These are phyloP conservation scores for Stereum hirsutum DNA, from an alignment of 1,284 basidiomycete species.

Conservation along the genomic window DNA sequence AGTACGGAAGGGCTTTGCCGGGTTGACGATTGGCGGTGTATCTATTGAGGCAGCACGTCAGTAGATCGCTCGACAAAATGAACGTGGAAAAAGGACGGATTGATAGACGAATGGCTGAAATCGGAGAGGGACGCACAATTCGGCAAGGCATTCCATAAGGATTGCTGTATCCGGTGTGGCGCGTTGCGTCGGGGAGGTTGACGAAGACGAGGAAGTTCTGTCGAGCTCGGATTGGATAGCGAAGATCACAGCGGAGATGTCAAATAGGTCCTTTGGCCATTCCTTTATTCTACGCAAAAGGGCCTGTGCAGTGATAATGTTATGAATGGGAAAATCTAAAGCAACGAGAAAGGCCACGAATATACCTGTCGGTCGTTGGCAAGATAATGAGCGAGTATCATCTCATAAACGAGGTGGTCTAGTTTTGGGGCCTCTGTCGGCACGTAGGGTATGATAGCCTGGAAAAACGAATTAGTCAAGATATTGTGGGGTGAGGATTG, in stretches of 20 bases:
- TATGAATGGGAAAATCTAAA: neutral
- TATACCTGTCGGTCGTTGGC: constrained; percentile 72
- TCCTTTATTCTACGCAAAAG: constrained; percentile 73
- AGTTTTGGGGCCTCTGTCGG: constrained; percentile 80
- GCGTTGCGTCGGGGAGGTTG: constrained; percentile 20
- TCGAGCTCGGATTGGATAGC: constrained; percentile 83
- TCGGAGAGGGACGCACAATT: constrained; percentile 50
- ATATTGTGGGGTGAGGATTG: neutral
- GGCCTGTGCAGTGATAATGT: constrained; percentile 32
- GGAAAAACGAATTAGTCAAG: constrained; percentile 1
- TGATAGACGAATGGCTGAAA: neutral
- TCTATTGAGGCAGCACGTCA: too few species aligned
- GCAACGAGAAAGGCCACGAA: constrained; percentile 13
- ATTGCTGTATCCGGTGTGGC: constrained; percentile 34
- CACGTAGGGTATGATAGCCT: constrained; percentile 86
- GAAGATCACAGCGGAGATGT: constrained; percentile 78
- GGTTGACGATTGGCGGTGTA: constrained; percentile 86
- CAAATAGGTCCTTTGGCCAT: constrained; percentile 92
- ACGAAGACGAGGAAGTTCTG: constrained; percentile 45
- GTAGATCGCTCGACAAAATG: neutral
- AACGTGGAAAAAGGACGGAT: neutral
- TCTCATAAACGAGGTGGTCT: constrained; percentile 85
- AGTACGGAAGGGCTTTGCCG: constrained; percentile 88
- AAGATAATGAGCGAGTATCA: constrained; percentile 87
- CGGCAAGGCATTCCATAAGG: constrained; percentile 89